Percentiles rank a stretch among this genome's conserved stretches.
Conservation (phyloP, 2,329 filamentous ascomycete species). For the Talaromyces atroroseus region DNA sequence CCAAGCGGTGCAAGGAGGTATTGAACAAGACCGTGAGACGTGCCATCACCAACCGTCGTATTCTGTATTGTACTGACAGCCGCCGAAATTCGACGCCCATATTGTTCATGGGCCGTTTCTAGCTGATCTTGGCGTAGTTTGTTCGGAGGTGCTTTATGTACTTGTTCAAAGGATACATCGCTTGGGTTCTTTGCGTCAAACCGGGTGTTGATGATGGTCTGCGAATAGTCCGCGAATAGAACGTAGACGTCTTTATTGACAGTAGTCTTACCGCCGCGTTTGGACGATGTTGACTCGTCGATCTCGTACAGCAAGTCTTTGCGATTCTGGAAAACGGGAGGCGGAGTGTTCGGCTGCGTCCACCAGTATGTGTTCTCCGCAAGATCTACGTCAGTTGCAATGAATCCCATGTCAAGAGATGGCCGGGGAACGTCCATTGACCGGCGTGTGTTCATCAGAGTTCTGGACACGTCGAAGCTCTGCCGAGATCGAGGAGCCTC, state of each 20-base stretch:
- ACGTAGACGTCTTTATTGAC: constrained; percentile 78
- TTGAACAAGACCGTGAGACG: constrained; percentile 68
- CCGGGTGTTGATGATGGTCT: constrained; percentile 76
- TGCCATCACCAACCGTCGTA: constrained; percentile 76
- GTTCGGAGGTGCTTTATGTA: constrained; percentile 76
- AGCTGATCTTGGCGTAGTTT: constrained; percentile 86
- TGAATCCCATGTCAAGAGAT: constrained; percentile 71
- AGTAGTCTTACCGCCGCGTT: constrained; percentile 63
- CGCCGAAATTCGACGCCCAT: constrained; percentile 71
- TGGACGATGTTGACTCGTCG: constrained; percentile 67
- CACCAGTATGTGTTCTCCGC: constrained; percentile 75
- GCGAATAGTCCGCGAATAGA: constrained; percentile 94
- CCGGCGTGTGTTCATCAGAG: constrained; percentile 45
- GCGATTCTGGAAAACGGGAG: constrained; percentile 74
- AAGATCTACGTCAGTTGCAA: constrained; percentile 82
- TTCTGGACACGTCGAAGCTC: constrained; percentile 61
- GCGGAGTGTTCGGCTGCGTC: constrained; percentile 71
- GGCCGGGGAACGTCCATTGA: constrained; percentile 74
- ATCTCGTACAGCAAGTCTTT: constrained; percentile 78
- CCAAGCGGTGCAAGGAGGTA: constrained; percentile 70
- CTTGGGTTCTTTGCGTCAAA: constrained; percentile 71
- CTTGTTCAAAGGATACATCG: constrained; percentile 73
- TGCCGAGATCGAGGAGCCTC: constrained; percentile 46
- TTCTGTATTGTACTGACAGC: constrained; percentile 68
- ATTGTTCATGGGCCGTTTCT: constrained; percentile 75